A percentile compares a stretch with the other conserved stretches of the same genome.
These are phyloP conservation scores for Zizania latifolia DNA, from an alignment of 176 grass and related monocot genomes.

Conservation along the genomic window DNA sequence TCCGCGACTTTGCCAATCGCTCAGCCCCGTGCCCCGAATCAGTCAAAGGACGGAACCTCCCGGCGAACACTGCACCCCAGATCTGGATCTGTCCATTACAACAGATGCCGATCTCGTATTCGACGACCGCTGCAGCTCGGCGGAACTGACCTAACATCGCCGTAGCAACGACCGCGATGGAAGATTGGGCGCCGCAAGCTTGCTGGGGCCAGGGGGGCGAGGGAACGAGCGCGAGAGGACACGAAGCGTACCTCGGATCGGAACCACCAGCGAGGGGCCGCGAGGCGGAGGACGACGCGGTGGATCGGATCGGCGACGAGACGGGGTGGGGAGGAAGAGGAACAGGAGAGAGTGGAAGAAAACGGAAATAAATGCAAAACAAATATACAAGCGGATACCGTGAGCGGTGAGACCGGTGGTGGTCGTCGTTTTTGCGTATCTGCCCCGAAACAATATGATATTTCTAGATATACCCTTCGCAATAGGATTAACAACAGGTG, in stretches of 20 bases:
- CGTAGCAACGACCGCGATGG: no score
- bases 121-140: no score
- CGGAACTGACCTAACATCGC: no score
- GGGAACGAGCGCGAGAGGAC: neutral
- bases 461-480: neutral
- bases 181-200: no score
- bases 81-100: no score
- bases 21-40: neutral
- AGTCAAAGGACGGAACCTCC: no score
- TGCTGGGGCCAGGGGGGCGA: no score
- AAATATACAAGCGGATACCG: neutral
- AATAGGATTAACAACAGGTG: no score
- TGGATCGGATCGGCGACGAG: constrained; percentile 41
- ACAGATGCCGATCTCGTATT: no score
- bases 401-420: neutral
- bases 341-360: neutral
- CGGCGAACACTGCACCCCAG: no score
- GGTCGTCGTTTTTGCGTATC: constrained; percentile 20
- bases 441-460: neutral
- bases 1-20: neutral
- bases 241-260: constrained; percentile 36
- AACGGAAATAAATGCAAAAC: constrained; percentile 19
- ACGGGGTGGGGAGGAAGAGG: constrained; percentile 21
- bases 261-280: neutral
- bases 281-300: constrained; percentile 2